Evolutionary conservation across 495 filamentous ascomycete genomes (phyloP).

Genomic region (Terfezia claveryi): DNA sequence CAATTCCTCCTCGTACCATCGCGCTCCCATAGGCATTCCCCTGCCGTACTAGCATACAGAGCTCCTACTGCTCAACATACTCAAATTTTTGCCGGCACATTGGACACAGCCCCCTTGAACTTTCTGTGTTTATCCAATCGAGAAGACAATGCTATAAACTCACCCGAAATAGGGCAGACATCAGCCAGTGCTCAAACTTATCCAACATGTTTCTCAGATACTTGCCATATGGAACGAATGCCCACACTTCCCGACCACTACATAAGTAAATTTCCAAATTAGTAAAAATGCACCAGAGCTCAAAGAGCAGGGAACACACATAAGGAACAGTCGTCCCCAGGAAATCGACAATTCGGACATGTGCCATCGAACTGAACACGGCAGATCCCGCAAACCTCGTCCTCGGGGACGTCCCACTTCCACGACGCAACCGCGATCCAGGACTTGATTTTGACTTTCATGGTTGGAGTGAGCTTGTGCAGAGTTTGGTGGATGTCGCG

Average conservation of each 20-base stretch:
- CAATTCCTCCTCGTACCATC: no score
- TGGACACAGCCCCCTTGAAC: conserved; percentile 80
- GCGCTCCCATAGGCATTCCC: no score
- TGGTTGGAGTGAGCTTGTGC: conserved; percentile 20
- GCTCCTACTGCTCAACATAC: neutral
- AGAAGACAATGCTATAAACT: conserved; percentile 63
- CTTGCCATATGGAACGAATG: conserved; percentile 92
- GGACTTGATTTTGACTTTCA: conserved; percentile 85
- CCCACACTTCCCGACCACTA: conserved; percentile 86
- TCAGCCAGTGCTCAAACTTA: no score
- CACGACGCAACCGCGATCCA: conserved; percentile 91
- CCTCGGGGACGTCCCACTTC: conserved; percentile 94
- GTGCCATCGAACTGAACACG: conserved; percentile 94
- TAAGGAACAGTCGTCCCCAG: conserved; percentile 83
- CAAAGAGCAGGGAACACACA: conserved; percentile 31
- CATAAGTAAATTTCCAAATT: neutral
- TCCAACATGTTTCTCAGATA: neutral
- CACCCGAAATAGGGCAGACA: no score
- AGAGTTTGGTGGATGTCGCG: no score
- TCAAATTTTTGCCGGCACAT: conserved; percentile 75
- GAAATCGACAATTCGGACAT: conserved; percentile 93
- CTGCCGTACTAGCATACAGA: no score
- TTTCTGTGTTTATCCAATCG: conserved; percentile 89
- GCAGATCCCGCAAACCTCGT: conserved; percentile 97
- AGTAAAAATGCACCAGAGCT: neutral